Evolutionary conservation across 768 basidiomycete species (phyloP), one percentile per base, ranked within the genome.

Genomic region (Lactifluus piperatus): DNA sequence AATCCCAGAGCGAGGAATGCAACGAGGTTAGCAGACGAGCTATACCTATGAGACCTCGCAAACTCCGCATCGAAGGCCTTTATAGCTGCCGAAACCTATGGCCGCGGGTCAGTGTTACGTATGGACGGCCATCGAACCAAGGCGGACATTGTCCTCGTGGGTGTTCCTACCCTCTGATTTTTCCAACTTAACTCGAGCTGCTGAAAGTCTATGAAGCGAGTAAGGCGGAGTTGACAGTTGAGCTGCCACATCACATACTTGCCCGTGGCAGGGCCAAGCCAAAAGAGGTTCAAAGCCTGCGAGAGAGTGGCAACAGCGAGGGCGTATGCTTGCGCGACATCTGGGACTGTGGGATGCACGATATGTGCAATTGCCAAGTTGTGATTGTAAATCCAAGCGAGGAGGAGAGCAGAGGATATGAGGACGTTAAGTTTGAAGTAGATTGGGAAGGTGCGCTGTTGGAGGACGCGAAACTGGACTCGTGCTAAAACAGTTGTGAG

Each of bases 231-330:
- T 44, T 45, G 32, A 48, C 22, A 32, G 39, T 30, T 4, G 29
- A 51, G 24, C 7, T 29, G 62, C 13, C 36, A 45, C 7, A 24
- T 36, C 39, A 66, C 82, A 41, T 63, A 82, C 84, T 79, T 81
- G 81, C 79, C 85, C 2, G 86, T 84, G 72, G 82, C 56, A 1
- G 89, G 90, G 5, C 87, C 86, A 58, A 92, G 74, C 24, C 87
- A 76, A 55, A 86, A 77, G 60, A 82, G 79, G 68, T 92, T 92
- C 48, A 78, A 65, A 7, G 74, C 74, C 64, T 88, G 85, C 20
- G 76, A 69, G 29, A 76, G 63, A 22, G 80, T 62, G 8, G 81
- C 77, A 4, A 68, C 70, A 0, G 67, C 77, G 18, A 88, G 73
- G 3, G 77, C 74, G 65, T 85, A 88, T 13, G 77, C 80, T 68